phyloP scores from a whole-genome alignment of 768 basidiomycete species.

The Gloeostereum incarnatum region DNA sequence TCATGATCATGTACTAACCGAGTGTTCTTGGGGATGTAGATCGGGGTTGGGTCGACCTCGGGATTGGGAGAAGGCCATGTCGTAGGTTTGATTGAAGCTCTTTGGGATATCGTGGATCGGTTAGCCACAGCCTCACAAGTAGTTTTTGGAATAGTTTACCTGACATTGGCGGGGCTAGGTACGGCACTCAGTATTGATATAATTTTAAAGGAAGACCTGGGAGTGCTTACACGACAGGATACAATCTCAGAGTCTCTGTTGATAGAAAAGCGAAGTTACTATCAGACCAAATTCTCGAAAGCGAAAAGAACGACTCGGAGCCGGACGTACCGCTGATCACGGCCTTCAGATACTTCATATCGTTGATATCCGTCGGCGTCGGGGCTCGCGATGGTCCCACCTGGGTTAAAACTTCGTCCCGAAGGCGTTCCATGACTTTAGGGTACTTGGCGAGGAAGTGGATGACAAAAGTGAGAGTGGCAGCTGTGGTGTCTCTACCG shows the following conservation, averaged over 20 bases:
- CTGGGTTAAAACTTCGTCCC: conserved; percentile 17
- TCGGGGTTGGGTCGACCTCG: conserved; percentile 11
- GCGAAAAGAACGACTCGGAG: not conserved
- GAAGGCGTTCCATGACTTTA: conserved; percentile 16
- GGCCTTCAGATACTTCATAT: conserved; percentile 30
- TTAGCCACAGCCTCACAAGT: not conserved
- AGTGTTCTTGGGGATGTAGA: conserved; percentile 17
- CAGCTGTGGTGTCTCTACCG: too few species aligned
- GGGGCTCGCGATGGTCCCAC: conserved; percentile 18
- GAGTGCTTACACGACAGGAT: conserved; percentile 13
- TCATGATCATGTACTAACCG: conserved; percentile 8
- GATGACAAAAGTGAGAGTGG: conserved; percentile 17
- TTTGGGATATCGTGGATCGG: conserved; percentile 3
- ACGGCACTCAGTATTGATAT: not conserved
- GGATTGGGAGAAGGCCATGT: conserved; percentile 14
- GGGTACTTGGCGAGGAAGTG: conserved; percentile 20
- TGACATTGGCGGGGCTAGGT: not conserved
- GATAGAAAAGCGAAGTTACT: not conserved
- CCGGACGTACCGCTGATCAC: conserved; percentile 16
- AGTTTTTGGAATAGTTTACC: not conserved
- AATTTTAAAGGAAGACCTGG: not conserved
- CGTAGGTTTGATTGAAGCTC: conserved; percentile 14
- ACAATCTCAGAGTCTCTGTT: conserved; percentile 9
- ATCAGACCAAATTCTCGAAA: not conserved
- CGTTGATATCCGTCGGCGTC: conserved; percentile 19